Evolutionary conservation across 2,329 filamentous ascomycete species (phyloP).

Genomic region (Fusarium illudens): DNA sequence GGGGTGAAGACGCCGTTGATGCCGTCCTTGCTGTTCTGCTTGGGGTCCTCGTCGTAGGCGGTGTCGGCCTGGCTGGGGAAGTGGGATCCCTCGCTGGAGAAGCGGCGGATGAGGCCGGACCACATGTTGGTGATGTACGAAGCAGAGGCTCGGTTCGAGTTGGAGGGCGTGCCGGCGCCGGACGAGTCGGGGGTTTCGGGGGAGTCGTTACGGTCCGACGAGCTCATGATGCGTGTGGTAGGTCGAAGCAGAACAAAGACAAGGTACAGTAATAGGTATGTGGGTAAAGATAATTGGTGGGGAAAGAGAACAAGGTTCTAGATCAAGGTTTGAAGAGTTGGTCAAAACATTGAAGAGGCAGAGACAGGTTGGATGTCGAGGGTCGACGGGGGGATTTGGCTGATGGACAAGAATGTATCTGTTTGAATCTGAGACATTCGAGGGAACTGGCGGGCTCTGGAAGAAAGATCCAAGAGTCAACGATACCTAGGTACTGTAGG

Average conservation of each 20-base stretch:
- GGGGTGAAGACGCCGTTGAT: slow-evolving; percentile 65
- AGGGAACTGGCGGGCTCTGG: slow-evolving; percentile 1
- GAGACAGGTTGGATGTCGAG: not conserved
- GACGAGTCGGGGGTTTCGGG: slow-evolving; percentile 37
- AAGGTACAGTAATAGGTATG: too few species aligned
- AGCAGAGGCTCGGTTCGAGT: slow-evolving; percentile 36
- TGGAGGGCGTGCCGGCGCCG: slow-evolving; percentile 37
- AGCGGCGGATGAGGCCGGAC: slow-evolving; percentile 73
- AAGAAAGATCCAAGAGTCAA: not conserved
- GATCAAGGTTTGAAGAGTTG: not conserved
- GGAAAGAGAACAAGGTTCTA: slow-evolving; percentile 3
- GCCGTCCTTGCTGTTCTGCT: slow-evolving; percentile 48
- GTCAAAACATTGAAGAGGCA: slow-evolving; percentile 5
- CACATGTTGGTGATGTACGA: slow-evolving; percentile 52
- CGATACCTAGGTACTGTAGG: not conserved
- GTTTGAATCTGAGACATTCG: slow-evolving; percentile 16
- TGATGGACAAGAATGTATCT: slow-evolving; percentile 1
- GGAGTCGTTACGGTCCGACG: slow-evolving; percentile 33
- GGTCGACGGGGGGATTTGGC: not conserved
- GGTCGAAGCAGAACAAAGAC: not conserved
- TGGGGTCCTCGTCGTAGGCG: slow-evolving; percentile 28
- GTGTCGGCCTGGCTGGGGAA: slow-evolving; percentile 44
- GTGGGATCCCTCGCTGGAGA: slow-evolving; percentile 60
- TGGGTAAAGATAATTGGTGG: not conserved
- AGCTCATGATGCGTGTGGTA: slow-evolving; percentile 28